These are phyloP conservation scores for Colletotrichum sp. DNA, from an alignment of 2,329 filamentous ascomycete species.

Conservation along the genomic window DNA sequence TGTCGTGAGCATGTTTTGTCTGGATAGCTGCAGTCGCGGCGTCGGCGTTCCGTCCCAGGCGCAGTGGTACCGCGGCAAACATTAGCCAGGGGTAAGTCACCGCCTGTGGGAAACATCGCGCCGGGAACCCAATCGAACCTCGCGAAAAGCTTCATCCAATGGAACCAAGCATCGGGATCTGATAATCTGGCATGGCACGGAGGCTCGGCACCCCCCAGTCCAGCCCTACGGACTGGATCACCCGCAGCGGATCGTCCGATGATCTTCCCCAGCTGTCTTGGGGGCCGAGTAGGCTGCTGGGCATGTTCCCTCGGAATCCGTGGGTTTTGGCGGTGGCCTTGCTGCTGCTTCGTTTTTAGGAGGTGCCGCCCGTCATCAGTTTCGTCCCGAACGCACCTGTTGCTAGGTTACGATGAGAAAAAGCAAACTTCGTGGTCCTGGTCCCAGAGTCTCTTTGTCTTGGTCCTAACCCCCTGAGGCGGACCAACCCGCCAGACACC, in stretches of 20 bases:
- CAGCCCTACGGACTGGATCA: constrained; percentile 8
- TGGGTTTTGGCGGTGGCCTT: background rate
- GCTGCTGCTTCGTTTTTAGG: background rate
- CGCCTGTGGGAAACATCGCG: background rate
- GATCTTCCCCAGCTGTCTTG: background rate
- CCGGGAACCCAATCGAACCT: background rate
- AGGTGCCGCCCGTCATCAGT: background rate
- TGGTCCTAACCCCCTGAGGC: background rate
- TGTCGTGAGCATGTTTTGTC: background rate
- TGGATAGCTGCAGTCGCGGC: background rate
- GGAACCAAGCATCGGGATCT: constrained; percentile 5
- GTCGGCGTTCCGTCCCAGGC: background rate
- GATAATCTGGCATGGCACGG: constrained; percentile 13
- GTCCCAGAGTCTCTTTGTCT: background rate
- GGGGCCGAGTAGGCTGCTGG: background rate
- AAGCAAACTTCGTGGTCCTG: background rate
- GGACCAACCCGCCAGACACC: background rate
- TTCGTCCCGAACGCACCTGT: background rate
- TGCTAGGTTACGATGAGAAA: background rate
- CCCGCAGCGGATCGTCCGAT: constrained; percentile 18
- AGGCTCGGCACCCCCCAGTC: background rate
- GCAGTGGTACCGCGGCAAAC: background rate
- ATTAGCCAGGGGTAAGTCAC: background rate
- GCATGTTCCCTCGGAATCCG: background rate
- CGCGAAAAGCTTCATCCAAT: constrained; percentile 14